Conservation (phyloP, 768 basidiomycete species). For the Amanita pseudoporphyria region DNA sequence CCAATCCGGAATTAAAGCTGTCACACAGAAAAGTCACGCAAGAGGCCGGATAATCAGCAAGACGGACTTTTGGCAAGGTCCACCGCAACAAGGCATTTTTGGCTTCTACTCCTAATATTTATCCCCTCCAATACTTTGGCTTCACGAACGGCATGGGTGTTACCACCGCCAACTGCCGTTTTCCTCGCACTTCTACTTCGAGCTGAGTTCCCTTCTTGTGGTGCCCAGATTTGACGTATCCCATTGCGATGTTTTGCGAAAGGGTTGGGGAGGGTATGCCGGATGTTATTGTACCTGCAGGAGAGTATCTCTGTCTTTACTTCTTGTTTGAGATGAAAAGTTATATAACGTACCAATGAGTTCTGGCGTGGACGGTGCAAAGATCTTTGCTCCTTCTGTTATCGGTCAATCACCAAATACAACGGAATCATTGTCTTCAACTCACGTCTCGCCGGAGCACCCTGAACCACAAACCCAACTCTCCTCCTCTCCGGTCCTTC, state of each 20-base stretch:
- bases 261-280: conserved; percentile 93
- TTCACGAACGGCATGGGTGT: conserved; percentile 85
- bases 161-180: conserved; percentile 63
- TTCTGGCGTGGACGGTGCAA: conserved; percentile 42
- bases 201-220: conserved; percentile 90
- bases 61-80: no score
- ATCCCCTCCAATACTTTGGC: conserved; percentile 51
- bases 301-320: background rate
- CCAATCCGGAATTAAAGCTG: no score
- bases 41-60: no score
- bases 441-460: conserved; percentile 79
- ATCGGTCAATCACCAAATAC: background rate
- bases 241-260: conserved; percentile 93
- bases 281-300: conserved; percentile 69
- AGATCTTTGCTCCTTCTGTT: conserved; percentile 73
- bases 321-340: conserved; percentile 1
- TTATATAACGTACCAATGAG: conserved; percentile 43
- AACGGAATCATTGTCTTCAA: conserved; percentile 3
- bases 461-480: conserved; percentile 77
- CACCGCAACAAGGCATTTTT: no score
- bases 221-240: conserved; percentile 69
- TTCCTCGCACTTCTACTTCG: conserved; percentile 76
- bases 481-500: conserved; percentile 69
- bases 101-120: no score
- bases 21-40: no score